Evolutionary conservation across 495 filamentous ascomycete species (phyloP).

Genomic region (Penicillium nucicola): DNA sequence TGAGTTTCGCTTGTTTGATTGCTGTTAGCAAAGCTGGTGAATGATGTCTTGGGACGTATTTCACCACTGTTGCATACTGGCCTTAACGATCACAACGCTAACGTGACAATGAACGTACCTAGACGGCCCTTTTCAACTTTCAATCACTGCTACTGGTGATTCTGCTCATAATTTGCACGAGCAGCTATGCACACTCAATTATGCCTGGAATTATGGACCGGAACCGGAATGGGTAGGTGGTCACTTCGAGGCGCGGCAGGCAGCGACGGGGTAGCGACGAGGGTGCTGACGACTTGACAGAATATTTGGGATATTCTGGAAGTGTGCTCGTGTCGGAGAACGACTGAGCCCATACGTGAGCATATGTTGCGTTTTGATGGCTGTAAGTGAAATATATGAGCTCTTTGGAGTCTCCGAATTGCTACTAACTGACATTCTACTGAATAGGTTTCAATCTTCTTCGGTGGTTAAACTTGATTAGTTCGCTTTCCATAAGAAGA

Average conservation of each 20-base stretch:
- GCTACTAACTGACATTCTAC: slow-evolving; percentile 2
- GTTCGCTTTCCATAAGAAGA: background rate
- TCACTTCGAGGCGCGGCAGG: background rate
- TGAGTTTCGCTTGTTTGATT: slow-evolving; percentile 2
- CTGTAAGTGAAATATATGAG: slow-evolving; percentile 55
- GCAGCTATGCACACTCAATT: slow-evolving; percentile 84
- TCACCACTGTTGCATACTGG: slow-evolving; percentile 11
- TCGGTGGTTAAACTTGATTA: slow-evolving; percentile 23
- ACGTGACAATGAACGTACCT: slow-evolving; percentile 9
- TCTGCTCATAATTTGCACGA: slow-evolving; percentile 92
- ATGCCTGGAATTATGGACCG: slow-evolving; percentile 91
- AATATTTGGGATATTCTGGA: slow-evolving; percentile 91
- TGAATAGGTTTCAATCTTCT: slow-evolving; percentile 41
- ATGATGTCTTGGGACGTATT: background rate
- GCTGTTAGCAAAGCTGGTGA: background rate
- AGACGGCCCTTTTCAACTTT: slow-evolving; percentile 99
- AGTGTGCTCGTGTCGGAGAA: slow-evolving; percentile 91
- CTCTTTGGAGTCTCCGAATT: background rate
- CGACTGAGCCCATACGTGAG: slow-evolving; percentile 93
- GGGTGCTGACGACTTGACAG: slow-evolving; percentile 38
- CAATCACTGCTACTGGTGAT: slow-evolving; percentile 89
- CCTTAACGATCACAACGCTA: slow-evolving; percentile 6
- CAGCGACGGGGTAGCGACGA: background rate
- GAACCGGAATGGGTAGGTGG: slow-evolving; percentile 78
- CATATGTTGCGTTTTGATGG: slow-evolving; percentile 91